Conservation (phyloP, 257 asterid species). For the Cynanchum wilfordii region DNA sequence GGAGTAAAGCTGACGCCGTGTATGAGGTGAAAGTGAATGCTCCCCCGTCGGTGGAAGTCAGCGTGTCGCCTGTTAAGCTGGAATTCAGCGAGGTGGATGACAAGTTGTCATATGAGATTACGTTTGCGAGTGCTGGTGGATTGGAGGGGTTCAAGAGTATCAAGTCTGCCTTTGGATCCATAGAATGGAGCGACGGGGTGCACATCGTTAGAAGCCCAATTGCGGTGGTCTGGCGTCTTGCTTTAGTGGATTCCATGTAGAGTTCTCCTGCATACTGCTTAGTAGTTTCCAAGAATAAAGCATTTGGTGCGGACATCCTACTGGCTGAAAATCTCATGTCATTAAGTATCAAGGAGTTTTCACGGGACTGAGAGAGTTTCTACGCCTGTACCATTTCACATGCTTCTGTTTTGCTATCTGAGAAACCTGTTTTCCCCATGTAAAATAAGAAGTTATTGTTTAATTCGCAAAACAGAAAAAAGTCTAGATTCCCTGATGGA, state of each 20-base stretch:
- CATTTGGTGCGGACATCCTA: not conserved
- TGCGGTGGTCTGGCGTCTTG: conserved; percentile 48
- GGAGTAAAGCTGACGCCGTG: conserved; percentile 29
- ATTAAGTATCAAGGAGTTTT: not conserved
- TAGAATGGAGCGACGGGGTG: conserved; percentile 72
- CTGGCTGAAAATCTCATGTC: too few relatives aligned
- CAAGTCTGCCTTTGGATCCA: conserved; percentile 60
- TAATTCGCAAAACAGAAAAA: not conserved
- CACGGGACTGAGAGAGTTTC: not conserved
- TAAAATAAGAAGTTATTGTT: too few relatives aligned
- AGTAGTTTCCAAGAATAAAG: not conserved
- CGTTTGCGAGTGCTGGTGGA: conserved; percentile 38
- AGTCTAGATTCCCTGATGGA: not conserved
- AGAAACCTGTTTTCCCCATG: not conserved
- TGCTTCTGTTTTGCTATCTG: not conserved
- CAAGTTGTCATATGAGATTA: conserved; percentile 59
- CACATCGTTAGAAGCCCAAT: conserved; percentile 77
- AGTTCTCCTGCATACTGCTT: not conserved
- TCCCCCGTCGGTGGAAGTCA: conserved; percentile 68
- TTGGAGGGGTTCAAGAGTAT: conserved; percentile 23
- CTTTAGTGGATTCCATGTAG: conserved; percentile 45
- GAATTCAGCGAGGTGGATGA: conserved; percentile 37
- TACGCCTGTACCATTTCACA: not conserved
- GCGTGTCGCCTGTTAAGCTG: conserved; percentile 58
- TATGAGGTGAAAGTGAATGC: conserved; percentile 66